Evolutionary conservation across 164 flowering plant genomes (phyloP), one percentile per base, ranked within the genome.

Genomic region (Dillenia turbinata): DNA sequence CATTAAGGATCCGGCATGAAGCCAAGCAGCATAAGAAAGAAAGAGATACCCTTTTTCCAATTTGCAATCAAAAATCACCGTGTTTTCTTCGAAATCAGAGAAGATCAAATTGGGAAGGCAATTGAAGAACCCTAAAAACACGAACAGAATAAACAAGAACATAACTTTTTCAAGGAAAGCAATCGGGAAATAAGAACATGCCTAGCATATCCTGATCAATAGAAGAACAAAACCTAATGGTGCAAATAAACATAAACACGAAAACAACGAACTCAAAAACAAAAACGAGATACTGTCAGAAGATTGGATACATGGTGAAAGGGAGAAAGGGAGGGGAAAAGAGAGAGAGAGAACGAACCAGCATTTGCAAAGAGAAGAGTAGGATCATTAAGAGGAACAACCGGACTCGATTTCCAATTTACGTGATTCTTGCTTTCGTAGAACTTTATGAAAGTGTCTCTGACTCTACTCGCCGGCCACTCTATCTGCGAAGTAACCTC

Each of bases 331-430:
- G 13, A 47, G 19, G 22, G 22, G 22, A n/a, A n/a, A n/a, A 45
- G 24, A 54, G 24, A 51, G 15, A 33, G 40, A 33, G 40, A 33
- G 11, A 43, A 22, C 67, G 24, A 61, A 94, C 98, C 97, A 12
- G 97, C 96, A 73, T 95, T 95, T 7, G 96, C 96, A 57, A 95
- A 95, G 59, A 94, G 92, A 13, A 94, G 88, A 55, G 99, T 95
- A 12, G 99, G 97, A 45, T 91, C 97, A 58, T 89, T 88, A 61
- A 63, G 66, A 10, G 96, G 99, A 40, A 94, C 96, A 15, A 91
- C 97, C 9, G 94, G 92, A 64, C 99, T 95, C 3, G 99, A 95
- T 46, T 60, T 77, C 93, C 96, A 91, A 48, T 79, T 51, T 5
- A 72, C 75, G 52, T 95, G 99, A 10, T 47, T 56, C 71, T 85